A percentile compares a stretch with the other conserved stretches of the same genome.
These are phyloP conservation scores for Datura wrightii DNA, from an alignment of 257 asterid species.

Conservation along the genomic window DNA sequence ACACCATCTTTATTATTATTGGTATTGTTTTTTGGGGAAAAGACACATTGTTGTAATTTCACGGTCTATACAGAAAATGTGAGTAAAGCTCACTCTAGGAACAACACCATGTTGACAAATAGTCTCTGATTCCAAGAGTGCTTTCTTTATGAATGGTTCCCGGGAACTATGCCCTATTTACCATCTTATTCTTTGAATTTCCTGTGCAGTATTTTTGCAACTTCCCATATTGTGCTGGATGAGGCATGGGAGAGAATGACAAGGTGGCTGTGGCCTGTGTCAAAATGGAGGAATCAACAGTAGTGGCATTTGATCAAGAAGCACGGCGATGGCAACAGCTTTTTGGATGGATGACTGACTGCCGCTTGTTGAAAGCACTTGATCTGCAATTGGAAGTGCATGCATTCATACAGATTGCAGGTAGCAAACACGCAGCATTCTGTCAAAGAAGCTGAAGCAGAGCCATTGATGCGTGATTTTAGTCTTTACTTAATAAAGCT, in stretches of 20 bases:
- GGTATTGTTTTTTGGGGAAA: neutral
- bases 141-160: neutral
- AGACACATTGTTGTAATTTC: neutral
- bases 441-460: conserved; percentile 9
- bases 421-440: neutral
- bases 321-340: neutral
- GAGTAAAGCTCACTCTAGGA: neutral
- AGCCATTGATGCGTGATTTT: neutral
- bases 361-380: neutral
- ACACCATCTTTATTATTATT: neutral
- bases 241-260: neutral
- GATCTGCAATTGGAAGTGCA: conserved; percentile 9
- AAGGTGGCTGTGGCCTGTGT: neutral
- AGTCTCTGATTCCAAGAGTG: conserved; percentile 14
- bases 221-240: neutral
- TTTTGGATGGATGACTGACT: neutral
- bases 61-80: neutral
- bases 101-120: conserved; percentile 6
- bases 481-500: neutral
- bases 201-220: neutral
- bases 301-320: neutral
- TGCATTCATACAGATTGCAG: neutral
- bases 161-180: neutral
- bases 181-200: neutral
- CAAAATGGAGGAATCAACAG: neutral